A percentile compares a stretch with the other conserved stretches of the same genome.
These are phyloP conservation scores for Tulasnella sp. DNA, from an alignment of 768 basidiomycete genomes.

Conservation along the genomic window DNA sequence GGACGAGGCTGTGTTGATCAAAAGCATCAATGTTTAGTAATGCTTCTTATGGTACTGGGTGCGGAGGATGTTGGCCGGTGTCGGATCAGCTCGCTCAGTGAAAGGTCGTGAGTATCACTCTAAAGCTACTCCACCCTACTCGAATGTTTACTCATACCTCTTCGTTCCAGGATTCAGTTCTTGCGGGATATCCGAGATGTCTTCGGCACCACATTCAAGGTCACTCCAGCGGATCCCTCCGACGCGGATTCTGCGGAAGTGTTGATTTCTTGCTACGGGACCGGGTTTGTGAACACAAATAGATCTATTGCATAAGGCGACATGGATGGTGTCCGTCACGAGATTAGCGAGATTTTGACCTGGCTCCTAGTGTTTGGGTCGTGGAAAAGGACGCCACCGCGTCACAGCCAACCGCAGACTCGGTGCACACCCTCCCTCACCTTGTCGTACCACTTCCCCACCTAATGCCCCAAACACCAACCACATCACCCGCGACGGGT, in stretches of 20 bases:
- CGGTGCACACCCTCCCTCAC: background rate
- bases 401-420: background rate
- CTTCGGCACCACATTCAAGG: conserved; percentile 91
- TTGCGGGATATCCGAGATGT: conserved; percentile 67
- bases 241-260: conserved; percentile 43
- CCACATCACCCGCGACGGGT: conserved; percentile 7
- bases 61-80: conserved; percentile 93
- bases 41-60: conserved; percentile 89
- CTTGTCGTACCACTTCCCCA: background rate
- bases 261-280: conserved; percentile 81
- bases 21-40: conserved; percentile 73
- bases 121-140: background rate
- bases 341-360: background rate
- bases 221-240: conserved; percentile 46
- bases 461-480: background rate
- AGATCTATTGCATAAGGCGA: conserved; percentile 41
- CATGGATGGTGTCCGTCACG: background rate
- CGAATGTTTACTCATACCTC: conserved; percentile 13
- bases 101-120: conserved; percentile 52
- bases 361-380: background rate
- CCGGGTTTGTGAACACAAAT: conserved; percentile 83
- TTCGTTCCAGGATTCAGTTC: conserved; percentile 64
- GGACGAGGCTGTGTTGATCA: conserved; percentile 84
- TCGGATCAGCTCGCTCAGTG: conserved; percentile 70
- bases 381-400: conserved; percentile 5